Evolutionary conservation across 768 basidiomycete species (phyloP), one percentile per base, ranked within the genome.

Genomic region (Rickenella mellea): DNA sequence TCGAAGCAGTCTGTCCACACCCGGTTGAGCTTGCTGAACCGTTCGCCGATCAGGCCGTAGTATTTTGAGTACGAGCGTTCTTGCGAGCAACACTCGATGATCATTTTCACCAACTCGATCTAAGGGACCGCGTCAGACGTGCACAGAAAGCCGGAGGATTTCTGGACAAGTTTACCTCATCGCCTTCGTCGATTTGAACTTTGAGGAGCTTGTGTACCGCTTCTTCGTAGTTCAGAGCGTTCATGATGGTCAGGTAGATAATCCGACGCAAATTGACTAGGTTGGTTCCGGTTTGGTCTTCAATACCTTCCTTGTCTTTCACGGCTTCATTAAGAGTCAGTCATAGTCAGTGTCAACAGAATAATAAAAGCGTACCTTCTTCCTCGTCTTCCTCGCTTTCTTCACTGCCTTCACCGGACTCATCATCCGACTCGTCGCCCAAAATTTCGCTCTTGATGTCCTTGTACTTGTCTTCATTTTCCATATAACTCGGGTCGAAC

Each of bases 41-140:
- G 85, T 60, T 99, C 96, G 42, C 91, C 91, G 48, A 96, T 73
- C 17, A 98, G 78, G 10, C 96, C 96, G 55, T 93, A 99, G 70
- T 96, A 98, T n/a, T 74, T 86, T 2, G 88, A 90, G 61, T 97
- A 99, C 1, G 94, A 92, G 11, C 96, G 85, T 60, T 98, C 96
- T 68, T 99, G 96, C 2, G 96, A 98, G 61, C 96, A 98, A 84
- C 96, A 99, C 55, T 98, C 94, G 61, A 99, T 87, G 48, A 99
- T 77, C 96, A 99, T 99, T 71, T 98, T 97, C 59, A 88, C 78
- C 44, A 99, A 64, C 59, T 97, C 94, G 52, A 90, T 85, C 90
- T 96, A 54, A 2, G 27, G n/a, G 27, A 35, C n/a, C n/a, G n/a
- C n/a, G n/a, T n/a, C n/a, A n/a, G n/a, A n/a, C n/a, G n/a, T n/a